Conservation (phyloP, 2,329 filamentous ascomycete species). For the Pseudogymnoascus sp. region DNA sequence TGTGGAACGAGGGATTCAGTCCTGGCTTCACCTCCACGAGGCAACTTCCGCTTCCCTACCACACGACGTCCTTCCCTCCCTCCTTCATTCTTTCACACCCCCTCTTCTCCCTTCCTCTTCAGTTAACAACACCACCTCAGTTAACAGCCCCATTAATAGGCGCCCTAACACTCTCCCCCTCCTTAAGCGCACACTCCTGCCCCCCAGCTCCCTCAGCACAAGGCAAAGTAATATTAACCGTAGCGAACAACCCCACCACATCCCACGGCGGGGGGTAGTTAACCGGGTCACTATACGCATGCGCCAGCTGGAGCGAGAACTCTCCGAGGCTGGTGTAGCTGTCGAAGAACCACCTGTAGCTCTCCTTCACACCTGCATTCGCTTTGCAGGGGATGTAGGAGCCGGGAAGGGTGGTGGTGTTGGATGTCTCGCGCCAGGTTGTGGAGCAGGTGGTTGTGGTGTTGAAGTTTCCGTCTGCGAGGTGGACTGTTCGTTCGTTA, state of each 20-base stretch:
- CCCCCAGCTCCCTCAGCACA: not conserved
- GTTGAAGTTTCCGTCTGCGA: slow-evolving; percentile 24
- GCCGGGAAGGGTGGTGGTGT: slow-evolving; percentile 14
- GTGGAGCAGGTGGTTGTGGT: slow-evolving; percentile 21
- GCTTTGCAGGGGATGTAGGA: slow-evolving; percentile 14
- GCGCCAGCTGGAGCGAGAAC: slow-evolving; percentile 19
- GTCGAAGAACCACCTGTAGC: slow-evolving; percentile 20
- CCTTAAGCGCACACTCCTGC: no score
- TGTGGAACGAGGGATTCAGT: no score
- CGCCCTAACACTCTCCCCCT: no score
- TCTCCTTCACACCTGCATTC: not conserved
- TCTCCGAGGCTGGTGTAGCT: slow-evolving; percentile 11
- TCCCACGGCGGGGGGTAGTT: not conserved
- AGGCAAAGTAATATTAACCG: not conserved
- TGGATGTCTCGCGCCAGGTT: slow-evolving; percentile 17
- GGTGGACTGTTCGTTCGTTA: slow-evolving; percentile 16
- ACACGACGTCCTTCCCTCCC: no score
- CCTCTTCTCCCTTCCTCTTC: no score
- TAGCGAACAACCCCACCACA: not conserved
- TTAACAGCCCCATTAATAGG: no score
- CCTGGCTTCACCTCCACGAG: no score
- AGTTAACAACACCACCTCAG: no score
- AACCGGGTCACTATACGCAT: slow-evolving; percentile 18
- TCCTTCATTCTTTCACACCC: no score
- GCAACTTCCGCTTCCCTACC: no score